Evolutionary conservation across 352 stramenopile genomes (phyloP), one percentile per base, ranked within the genome.

Genomic region (Globisporangium parvum): DNA sequence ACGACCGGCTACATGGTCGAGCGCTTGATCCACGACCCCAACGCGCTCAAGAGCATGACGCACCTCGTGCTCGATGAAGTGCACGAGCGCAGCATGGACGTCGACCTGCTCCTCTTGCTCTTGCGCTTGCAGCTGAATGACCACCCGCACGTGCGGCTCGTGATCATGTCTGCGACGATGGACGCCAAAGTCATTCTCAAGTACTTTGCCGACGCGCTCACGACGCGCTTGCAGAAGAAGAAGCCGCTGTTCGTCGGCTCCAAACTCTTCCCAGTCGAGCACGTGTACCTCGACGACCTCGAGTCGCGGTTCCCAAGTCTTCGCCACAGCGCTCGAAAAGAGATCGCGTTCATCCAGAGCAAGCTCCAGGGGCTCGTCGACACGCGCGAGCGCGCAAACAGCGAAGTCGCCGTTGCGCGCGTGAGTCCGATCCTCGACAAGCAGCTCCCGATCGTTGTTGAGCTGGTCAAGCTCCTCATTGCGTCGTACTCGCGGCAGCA

Each of bases 81-180:
- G 23, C 90, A 97, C 62, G 90, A 97, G 47, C 88, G 91, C 6
- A 96, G 79, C 41, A 96, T 99, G 65, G 96, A 99, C 66, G 95
- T 96, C 15, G 96, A 99, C 58, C 75, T 98, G 23, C 68, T 99
- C 3, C 88, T 97, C 26, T 63, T 98, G 17, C 66, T 99, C 24
- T 79, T 96, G 26, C 87, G 95, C 21, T 65, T 89, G 6, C 72
- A 91, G 51, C 56, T 89, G n/a, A 76, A 74, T 47, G 47, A 82
- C 17, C 67, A 88, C 47, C 48, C 68, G 15, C 67, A 91, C 40
- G 70, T 98, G 4, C 80, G 91, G 6, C 63, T 99, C 2, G 80
- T 99, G 17, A 90, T 99, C 47, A 99, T 99, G 96, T 97, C 83
- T 47, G 96, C 96, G 15, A 99, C 96, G 6, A 88, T 99, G 66